phyloP scores from a whole-genome alignment of 164 flowering plant species.

The Magnolia changhungtana region DNA sequence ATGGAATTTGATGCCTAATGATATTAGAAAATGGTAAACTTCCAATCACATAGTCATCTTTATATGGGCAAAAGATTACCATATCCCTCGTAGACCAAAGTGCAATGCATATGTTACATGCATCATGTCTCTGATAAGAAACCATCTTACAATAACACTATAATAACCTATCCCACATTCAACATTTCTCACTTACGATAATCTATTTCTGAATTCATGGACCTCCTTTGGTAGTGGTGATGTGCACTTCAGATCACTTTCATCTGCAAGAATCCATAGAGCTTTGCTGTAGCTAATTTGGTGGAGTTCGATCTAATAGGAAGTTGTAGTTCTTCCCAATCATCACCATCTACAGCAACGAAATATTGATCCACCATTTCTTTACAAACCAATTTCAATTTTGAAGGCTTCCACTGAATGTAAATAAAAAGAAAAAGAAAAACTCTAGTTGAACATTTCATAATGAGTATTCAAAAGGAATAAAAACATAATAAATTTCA shows the following conservation, averaged over 20 bases:
- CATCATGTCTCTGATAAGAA: no score
- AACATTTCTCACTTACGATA: no score
- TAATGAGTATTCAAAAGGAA: neutral
- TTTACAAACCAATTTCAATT: conserved; percentile 53
- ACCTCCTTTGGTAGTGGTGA: no score
- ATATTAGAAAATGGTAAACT: no score
- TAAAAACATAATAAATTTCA: neutral
- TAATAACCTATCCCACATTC: no score
- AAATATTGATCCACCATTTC: conserved; percentile 64
- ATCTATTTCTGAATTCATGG: no score
- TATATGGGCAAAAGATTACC: no score
- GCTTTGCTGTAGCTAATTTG: conserved; percentile 50
- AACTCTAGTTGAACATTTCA: neutral
- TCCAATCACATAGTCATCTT: no score
- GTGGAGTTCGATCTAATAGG: conserved; percentile 55
- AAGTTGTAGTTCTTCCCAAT: conserved; percentile 68
- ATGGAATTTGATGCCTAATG: no score
- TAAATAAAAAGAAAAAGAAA: neutral
- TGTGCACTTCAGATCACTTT: neutral
- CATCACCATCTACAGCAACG: conserved; percentile 51
- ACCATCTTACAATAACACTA: no score
- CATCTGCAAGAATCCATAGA: conserved; percentile 23
- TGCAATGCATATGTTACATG: no score
- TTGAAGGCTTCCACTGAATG: conserved; percentile 78
- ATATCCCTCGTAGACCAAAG: no score